Conservation (phyloP, 495 filamentous ascomycete genomes). For the Aspergillus hancockii region DNA sequence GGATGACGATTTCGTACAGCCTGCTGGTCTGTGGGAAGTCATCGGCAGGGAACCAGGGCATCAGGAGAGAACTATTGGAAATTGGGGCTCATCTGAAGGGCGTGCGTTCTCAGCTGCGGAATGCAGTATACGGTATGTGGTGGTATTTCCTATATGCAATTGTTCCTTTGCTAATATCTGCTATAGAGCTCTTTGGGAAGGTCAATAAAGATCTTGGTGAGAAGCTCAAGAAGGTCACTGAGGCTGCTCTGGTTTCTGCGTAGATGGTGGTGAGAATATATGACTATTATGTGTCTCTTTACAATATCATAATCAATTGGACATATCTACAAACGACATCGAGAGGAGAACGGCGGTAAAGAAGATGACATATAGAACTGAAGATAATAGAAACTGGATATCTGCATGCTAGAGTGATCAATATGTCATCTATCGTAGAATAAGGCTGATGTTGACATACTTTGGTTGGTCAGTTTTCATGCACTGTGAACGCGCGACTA, state of each 20-base stretch:
- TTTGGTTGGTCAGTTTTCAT: no score
- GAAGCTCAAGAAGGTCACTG: neutral
- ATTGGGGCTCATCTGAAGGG: conserved; percentile 43
- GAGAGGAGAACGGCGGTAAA: neutral
- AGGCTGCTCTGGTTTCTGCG: neutral
- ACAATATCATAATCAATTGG: neutral
- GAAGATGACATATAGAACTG: neutral
- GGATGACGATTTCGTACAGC: conserved; percentile 55
- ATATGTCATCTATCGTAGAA: no score
- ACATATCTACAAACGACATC: neutral
- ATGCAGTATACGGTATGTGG: conserved; percentile 27
- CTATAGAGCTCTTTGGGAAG: neutral
- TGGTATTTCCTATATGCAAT: neutral
- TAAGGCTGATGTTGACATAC: no score
- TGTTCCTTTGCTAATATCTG: neutral
- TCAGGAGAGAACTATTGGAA: conserved; percentile 59
- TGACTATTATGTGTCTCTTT: neutral
- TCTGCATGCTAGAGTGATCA: no score
- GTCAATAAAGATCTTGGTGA: conserved; percentile 1
- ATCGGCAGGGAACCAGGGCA: conserved; percentile 57
- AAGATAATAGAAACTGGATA: neutral
- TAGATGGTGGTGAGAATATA: neutral
- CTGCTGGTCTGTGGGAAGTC: conserved; percentile 56
- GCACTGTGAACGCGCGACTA: neutral
- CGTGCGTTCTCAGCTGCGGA: conserved; percentile 23